Evolutionary conservation across 2,329 filamentous ascomycete genomes (phyloP), one percentile per base, ranked within the genome.

Genomic region (Penicillium sp.): DNA sequence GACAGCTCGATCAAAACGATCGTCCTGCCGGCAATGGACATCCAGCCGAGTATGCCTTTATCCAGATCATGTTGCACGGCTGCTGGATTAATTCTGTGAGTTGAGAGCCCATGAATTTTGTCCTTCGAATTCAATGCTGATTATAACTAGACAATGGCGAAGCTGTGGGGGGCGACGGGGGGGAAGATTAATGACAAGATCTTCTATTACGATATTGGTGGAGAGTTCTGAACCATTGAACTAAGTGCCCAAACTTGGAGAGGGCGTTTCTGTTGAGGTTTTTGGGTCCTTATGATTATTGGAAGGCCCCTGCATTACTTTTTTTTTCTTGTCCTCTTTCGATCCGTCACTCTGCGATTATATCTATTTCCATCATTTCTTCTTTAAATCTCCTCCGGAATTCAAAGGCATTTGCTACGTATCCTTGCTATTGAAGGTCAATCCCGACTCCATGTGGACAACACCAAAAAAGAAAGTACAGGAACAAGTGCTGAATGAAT

Each of bases 121-220:
- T 3, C 5, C 38, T 39, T 25, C 37, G 29, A 3, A 5, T 3
- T 39, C 70, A 74, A 53, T 63, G 8, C 34, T 45, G 12, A 45
- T 13, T 9, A 12, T 39, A 9, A 13, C 8, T 28, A 71, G 45
- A 59, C 63, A 6, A 68, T 72, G 3, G 67, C 74, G 37, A 47
- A 60, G 8, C 32, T 75, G 1, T 82, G 78, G 78, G 63, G 73
- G n/a, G 63, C 62, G 4, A 80, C 77, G 0, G 66, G 71, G 2
- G 78, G 77, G 0, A 74, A 61, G 49, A 50, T 78, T 8, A 76
- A 76, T 57, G 67, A 75, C 50, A 61, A 63, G n/a, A 62, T 74
- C 24, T 78, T 80, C 43, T 69, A 69, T 29, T 79, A 79, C 55
- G 70, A 73, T 29, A 64, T 82, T 48, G 78, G 80, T 9, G 78